phyloP scores from a whole-genome alignment of 495 filamentous ascomycete species.

The Penicilliopsis zonata region DNA sequence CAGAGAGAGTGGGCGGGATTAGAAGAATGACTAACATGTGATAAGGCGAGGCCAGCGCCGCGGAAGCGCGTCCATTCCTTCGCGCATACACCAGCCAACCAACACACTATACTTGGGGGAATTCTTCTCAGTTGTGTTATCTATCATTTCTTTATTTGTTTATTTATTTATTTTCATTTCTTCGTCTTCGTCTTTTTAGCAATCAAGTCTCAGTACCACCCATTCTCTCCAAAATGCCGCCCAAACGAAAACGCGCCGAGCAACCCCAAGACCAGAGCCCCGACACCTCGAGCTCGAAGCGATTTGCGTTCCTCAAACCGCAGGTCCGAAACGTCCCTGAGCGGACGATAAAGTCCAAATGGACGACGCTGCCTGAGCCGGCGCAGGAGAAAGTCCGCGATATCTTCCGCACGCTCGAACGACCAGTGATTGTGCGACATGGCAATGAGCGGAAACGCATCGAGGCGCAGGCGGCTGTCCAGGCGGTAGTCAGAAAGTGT shows the following conservation, averaged over 20 bases:
- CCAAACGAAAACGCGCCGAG: slow-evolving; percentile 3
- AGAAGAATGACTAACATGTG: no score
- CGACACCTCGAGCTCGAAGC: slow-evolving; percentile 14
- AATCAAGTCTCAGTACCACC: neutral
- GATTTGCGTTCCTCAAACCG: slow-evolving; percentile 35
- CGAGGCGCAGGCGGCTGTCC: slow-evolving; percentile 43
- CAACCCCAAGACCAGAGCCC: slow-evolving; percentile 8
- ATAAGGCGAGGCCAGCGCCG: no score
- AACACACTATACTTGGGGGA: no score
- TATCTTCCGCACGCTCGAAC: slow-evolving; percentile 40
- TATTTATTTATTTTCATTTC: no score
- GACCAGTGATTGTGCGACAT: slow-evolving; percentile 41
- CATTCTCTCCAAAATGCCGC: neutral
- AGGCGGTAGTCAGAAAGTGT: slow-evolving; percentile 35
- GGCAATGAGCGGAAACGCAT: slow-evolving; percentile 42
- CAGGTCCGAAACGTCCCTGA: slow-evolving; percentile 41
- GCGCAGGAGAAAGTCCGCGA: slow-evolving; percentile 40
- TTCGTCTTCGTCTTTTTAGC: neutral
- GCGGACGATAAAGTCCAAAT: slow-evolving; percentile 44
- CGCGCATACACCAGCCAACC: no score
- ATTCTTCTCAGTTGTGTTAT: no score
- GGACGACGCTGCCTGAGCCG: slow-evolving; percentile 40
- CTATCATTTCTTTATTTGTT: no score
- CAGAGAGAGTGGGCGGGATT: no score
- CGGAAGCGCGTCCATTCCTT: no score